A percentile compares a stretch with the other conserved stretches of the same genome.
Conservation (phyloP, 108 stramenopile species). For the Craspedostauros australis region DNA sequence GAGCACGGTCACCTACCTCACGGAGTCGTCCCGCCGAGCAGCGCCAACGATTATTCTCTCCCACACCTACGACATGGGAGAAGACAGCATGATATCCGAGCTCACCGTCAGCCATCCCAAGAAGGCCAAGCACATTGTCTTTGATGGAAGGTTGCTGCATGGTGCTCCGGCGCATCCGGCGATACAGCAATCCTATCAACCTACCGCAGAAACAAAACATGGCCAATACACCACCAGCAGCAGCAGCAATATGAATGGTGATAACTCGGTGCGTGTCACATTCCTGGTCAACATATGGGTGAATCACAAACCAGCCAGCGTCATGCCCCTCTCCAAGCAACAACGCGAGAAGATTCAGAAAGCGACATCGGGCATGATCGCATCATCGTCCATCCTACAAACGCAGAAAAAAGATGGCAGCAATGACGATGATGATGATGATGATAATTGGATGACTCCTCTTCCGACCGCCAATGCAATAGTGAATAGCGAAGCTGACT, state of each 20-base stretch:
- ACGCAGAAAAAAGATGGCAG: not conserved
- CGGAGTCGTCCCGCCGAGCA: constrained; percentile 9
- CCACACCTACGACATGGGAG: constrained; percentile 60
- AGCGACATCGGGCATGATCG: constrained; percentile 3
- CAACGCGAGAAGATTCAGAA: constrained; percentile 23
- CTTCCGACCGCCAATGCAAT: not conserved
- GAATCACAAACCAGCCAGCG: constrained; percentile 45
- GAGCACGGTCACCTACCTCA: constrained; percentile 86
- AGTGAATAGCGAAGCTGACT: constrained; percentile 22
- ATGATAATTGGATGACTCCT: not conserved
- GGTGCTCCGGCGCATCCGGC: constrained; percentile 68
- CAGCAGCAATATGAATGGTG: not conserved
- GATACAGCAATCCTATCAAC: constrained; percentile 10
- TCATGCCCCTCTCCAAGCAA: constrained; percentile 33
- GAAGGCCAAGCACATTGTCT: constrained; percentile 76
- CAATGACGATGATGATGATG: not conserved
- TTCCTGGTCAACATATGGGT: constrained; percentile 91
- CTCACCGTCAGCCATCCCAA: constrained; percentile 65
- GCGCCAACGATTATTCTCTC: constrained; percentile 66
- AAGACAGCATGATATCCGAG: constrained; percentile 40
- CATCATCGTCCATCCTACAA: not conserved
- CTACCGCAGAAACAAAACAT: not conserved
- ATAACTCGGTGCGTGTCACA: constrained; percentile 52
- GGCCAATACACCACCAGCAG: not conserved
- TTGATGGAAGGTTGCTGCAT: constrained; percentile 86